Percentiles rank a stretch among this genome's conserved stretches.
phyloP scores from a whole-genome alignment of 306 rosid species.

The Neltuma alba region DNA sequence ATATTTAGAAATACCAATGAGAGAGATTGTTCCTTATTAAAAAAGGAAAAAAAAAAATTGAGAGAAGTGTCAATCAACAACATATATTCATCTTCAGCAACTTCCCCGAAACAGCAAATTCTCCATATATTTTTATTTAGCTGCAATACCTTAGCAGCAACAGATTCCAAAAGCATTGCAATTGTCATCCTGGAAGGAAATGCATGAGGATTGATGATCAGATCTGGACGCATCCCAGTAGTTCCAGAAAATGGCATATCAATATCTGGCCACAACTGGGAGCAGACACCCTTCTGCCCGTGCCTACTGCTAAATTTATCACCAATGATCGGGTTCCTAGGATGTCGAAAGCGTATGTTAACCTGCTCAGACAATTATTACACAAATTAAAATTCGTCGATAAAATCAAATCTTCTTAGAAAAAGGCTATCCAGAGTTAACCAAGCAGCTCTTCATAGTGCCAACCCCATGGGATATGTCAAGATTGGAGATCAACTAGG shows the following conservation, averaged over 20 bases:
- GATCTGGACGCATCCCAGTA: slow-evolving; percentile 99
- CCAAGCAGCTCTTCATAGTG: no score
- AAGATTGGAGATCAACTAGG: no score
- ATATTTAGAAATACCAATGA: no score
- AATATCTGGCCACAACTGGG: slow-evolving; percentile 97
- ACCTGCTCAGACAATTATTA: slow-evolving; percentile 56
- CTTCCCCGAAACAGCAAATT: not conserved
- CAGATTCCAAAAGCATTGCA: slow-evolving; percentile 97
- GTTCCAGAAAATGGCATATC: slow-evolving; percentile 98
- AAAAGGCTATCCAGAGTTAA: no score
- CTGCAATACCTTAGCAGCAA: slow-evolving; percentile 86
- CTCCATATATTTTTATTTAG: not conserved
- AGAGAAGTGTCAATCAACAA: slow-evolving; percentile 13
- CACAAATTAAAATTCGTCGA: not conserved
- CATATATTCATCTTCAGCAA: not conserved
- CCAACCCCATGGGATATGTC: no score
- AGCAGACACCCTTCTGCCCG: slow-evolving; percentile 99
- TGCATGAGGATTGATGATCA: slow-evolving; percentile 97
- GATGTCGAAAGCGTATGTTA: slow-evolving; percentile 87
- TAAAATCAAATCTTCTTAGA: not conserved
- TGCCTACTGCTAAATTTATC: slow-evolving; percentile 99
- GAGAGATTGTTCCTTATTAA: no score
- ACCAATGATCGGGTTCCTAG: slow-evolving; percentile 91
- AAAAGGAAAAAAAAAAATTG: no score
- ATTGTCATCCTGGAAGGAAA: slow-evolving; percentile 99